Evolutionary conservation across 176 grass and related monocot species (phyloP).

Genomic region (Thalia dealbata): DNA sequence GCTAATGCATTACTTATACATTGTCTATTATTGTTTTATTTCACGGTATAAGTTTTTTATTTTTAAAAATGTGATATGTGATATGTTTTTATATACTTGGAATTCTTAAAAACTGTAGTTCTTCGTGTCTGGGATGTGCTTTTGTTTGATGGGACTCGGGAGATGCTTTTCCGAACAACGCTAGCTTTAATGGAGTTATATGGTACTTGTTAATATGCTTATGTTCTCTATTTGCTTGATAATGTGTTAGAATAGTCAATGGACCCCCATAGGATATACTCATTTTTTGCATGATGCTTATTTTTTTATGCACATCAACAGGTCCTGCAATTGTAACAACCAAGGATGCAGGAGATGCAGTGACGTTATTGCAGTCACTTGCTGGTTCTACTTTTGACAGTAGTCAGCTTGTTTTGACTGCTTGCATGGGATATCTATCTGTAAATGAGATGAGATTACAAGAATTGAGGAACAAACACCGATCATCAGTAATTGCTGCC

Average conservation of each 20-base stretch:
- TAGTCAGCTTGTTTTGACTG: constrained; percentile 97
- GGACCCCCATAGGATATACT: background rate
- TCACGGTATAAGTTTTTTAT: background rate
- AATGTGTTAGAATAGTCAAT: background rate
- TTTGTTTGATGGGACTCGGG: constrained; percentile 88
- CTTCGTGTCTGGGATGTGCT: constrained; percentile 99
- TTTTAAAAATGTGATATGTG: background rate
- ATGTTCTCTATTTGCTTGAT: background rate
- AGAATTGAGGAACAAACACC: constrained; percentile 79
- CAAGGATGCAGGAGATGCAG: constrained; percentile 93
- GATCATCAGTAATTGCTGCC: constrained; percentile 82
- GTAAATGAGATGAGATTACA: constrained; percentile 67
- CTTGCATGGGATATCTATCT: constrained; percentile 97
- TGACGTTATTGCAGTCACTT: constrained; percentile 91
- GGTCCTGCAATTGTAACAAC: constrained; percentile 95
- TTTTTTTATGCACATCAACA: constrained; percentile 26
- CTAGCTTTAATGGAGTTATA: constrained; percentile 97
- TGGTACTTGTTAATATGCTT: constrained; percentile 36
- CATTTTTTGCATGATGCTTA: background rate
- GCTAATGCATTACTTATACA: background rate
- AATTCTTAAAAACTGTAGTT: constrained; percentile 52
- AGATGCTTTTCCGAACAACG: constrained; percentile 79
- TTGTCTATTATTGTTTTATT: background rate
- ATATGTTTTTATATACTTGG: background rate
- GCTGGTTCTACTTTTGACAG: constrained; percentile 95